Base-by-base conservation (phyloP, 495 filamentous ascomycete genomes). In the Xylaria intraflava region DNA sequence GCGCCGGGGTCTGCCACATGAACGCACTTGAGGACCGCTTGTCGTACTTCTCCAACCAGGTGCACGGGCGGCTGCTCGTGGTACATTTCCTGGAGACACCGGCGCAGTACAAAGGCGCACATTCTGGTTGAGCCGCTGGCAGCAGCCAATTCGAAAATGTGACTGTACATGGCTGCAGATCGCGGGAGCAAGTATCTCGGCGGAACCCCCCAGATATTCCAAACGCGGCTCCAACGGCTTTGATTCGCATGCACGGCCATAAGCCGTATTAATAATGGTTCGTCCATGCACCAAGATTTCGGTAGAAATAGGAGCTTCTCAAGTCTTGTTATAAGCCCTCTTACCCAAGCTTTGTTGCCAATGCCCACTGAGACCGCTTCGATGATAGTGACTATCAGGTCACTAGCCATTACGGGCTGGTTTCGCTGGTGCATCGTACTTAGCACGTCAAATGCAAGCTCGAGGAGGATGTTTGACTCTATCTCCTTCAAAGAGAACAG, bases 201-300 rank as follows among this genome's bases (percentile, higher is more conserved):
- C 22, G 81, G 66, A 42, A 75, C 72, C 46, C 76, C 73, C 82
- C 84, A 90, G 31, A 76, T 57, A 9, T 77, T 71, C 83, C 80
- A 86, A 55, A 89, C 82, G 3, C 65, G 65, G 11, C 72, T 62
- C 73, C 81, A 86, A 46, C 80, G 61, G 2, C 66, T 60, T 26
- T 57, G 54, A 61, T 48, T 59, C 19, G 62, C 67, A 59, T 71
- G 74, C 29, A 72, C 53, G 0, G 67, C 57, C 50, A 84, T 62
- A 8, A 85, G 74, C 31, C 72, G 68, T 24, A 73, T 62, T 20
- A 79, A 69, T 1, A 73, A 66, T 11, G 77, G 59, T 11, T 74
- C 71, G 7, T 73, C 64, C 24, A 79, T 71, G 49, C 76, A 79
- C n/a, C 71, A 65, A 14, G 79, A 46, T 24, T 73, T 52, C 33